Percentiles rank a stretch among this genome's conserved stretches.
These are phyloP conservation scores for Penicillium desertorum DNA, from an alignment of 495 filamentous ascomycete genomes.

Conservation along the genomic window DNA sequence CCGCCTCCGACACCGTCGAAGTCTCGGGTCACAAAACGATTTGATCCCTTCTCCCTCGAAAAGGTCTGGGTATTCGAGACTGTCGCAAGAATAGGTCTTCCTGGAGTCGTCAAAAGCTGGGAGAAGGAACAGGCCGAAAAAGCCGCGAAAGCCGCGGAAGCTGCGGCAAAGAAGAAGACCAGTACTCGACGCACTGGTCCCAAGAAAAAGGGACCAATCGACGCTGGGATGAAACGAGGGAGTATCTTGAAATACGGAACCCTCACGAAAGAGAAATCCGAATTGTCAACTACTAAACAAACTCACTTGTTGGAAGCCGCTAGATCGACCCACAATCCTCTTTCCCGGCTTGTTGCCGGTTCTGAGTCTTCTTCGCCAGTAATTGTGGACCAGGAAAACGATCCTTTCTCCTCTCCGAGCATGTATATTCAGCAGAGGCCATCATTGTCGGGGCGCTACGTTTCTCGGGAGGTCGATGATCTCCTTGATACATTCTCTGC, in stretches of 20 bases:
- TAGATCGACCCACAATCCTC: constrained; percentile 20
- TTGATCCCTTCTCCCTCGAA: constrained; percentile 63
- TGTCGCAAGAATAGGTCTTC: constrained; percentile 66
- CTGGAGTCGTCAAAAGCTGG: constrained; percentile 73
- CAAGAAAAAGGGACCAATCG: constrained; percentile 45
- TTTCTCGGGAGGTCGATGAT: constrained; percentile 28
- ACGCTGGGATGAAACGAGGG: constrained; percentile 46
- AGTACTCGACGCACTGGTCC: constrained; percentile 32
- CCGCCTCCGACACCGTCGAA: constrained; percentile 27
- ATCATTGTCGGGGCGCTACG: background rate
- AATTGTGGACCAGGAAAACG: constrained; percentile 13
- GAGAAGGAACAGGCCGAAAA: constrained; percentile 57
- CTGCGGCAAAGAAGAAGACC: constrained; percentile 35
- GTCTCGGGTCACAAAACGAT: constrained; percentile 56
- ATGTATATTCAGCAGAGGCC: constrained; percentile 20
- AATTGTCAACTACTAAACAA: constrained; percentile 35
- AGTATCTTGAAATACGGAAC: constrained; percentile 50
- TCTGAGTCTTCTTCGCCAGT: constrained; percentile 11
- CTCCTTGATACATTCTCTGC: constrained; percentile 33
- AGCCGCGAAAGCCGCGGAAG: constrained; percentile 24
- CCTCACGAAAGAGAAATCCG: constrained; percentile 42
- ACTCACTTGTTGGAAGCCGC: constrained; percentile 37
- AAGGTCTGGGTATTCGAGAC: constrained; percentile 78
- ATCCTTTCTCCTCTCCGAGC: constrained; percentile 20
- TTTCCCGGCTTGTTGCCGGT: background rate